Conservation (phyloP, 2,329 filamentous ascomycete species). For the Colletotrichum destructivum region DNA sequence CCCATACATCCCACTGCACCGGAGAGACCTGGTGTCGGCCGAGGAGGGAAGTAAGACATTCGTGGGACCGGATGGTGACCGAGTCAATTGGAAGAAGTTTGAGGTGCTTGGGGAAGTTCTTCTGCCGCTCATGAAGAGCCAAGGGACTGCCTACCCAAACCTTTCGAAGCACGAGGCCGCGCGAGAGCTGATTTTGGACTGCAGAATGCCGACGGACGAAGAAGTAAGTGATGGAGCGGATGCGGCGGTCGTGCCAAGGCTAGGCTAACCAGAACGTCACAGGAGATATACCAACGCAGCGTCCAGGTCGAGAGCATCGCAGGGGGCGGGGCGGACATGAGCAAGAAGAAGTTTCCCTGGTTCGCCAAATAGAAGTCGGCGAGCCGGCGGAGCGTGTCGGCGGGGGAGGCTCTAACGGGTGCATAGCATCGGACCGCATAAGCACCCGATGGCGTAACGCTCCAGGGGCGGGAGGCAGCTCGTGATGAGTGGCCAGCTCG, state of each 20-base stretch:
- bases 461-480: neutral
- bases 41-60: slow-evolving; percentile 95
- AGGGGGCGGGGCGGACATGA: slow-evolving; percentile 61
- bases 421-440: slow-evolving; percentile 8
- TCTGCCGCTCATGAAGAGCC: slow-evolving; percentile 91
- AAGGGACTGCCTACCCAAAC: slow-evolving; percentile 85
- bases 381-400: slow-evolving; percentile 19
- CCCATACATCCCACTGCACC: slow-evolving; percentile 91
- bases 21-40: slow-evolving; percentile 90
- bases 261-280: slow-evolving; percentile 45
- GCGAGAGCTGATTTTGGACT: slow-evolving; percentile 84
- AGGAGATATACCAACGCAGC: slow-evolving; percentile 78
- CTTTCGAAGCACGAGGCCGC: slow-evolving; percentile 79
- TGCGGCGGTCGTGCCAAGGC: neutral
- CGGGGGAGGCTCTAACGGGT: slow-evolving; percentile 14
- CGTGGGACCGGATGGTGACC: slow-evolving; percentile 78
- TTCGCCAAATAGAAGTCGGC: slow-evolving; percentile 64
- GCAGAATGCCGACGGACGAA: slow-evolving; percentile 86
- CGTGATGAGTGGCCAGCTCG: slow-evolving; percentile 1
- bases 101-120: slow-evolving; percentile 95
- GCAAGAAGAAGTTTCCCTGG: slow-evolving; percentile 78
- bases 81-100: slow-evolving; percentile 99
- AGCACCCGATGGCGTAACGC: slow-evolving; percentile 26
- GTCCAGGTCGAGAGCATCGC: slow-evolving; percentile 69
- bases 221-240: slow-evolving; percentile 74